A percentile compares a stretch with the other conserved stretches of the same genome.
Conservation (phyloP, 2,329 filamentous ascomycete species). For the Atkinsonella texensis region DNA sequence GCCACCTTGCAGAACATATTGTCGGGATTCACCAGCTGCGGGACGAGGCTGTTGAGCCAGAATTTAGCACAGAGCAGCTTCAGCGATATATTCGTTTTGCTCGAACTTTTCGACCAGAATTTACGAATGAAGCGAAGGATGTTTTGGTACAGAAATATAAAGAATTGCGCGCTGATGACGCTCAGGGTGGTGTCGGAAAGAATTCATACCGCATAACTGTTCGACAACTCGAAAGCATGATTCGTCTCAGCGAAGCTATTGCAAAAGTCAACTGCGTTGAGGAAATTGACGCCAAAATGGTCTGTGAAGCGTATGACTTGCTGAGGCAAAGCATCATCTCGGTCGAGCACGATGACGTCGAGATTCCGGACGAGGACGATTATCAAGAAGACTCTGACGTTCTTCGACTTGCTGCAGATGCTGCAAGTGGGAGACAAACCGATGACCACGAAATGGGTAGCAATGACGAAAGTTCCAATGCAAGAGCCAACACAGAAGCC, state of each 20-base stretch:
- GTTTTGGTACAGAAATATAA: slow-evolving; percentile 89
- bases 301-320: slow-evolving; percentile 83
- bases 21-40: slow-evolving; percentile 87
- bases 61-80: slow-evolving; percentile 91
- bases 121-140: slow-evolving; percentile 75
- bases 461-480: slow-evolving; percentile 23
- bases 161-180: slow-evolving; percentile 83
- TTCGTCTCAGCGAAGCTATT: slow-evolving; percentile 92
- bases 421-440: slow-evolving; percentile 32
- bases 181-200: slow-evolving; percentile 82
- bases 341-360: slow-evolving; percentile 94
- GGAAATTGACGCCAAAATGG: slow-evolving; percentile 74
- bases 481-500: slow-evolving; percentile 12
- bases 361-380: slow-evolving; percentile 69
- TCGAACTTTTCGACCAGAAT: slow-evolving; percentile 84
- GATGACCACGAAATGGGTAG: slow-evolving; percentile 32
- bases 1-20: slow-evolving; percentile 87
- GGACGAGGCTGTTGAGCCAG: slow-evolving; percentile 81
- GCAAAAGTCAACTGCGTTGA: slow-evolving; percentile 95
- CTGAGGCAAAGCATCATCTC: slow-evolving; percentile 92
- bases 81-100: slow-evolving; percentile 97
- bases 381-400: slow-evolving; percentile 33
- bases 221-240: slow-evolving; percentile 88
- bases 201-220: slow-evolving; percentile 98
- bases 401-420: slow-evolving; percentile 27